phyloP scores from a whole-genome alignment of 306 rosid genomes.

The Boehmeria nivea region DNA sequence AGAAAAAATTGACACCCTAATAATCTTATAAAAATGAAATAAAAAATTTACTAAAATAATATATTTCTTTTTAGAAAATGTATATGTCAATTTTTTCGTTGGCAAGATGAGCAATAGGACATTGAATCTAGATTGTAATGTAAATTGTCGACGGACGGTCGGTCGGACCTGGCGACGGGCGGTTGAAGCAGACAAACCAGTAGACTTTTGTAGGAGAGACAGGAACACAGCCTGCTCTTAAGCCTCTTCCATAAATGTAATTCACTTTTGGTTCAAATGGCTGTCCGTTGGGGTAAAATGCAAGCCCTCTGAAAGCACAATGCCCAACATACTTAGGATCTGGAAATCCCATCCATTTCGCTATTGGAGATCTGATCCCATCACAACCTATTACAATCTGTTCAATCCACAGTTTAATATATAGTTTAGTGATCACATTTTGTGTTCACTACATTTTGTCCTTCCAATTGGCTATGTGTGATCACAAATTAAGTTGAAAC shows the following conservation, averaged over 20 bases:
- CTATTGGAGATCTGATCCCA: slow-evolving; percentile 77
- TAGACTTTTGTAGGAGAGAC: slow-evolving; percentile 82
- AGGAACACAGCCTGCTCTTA: slow-evolving; percentile 80
- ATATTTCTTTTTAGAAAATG: too few relatives aligned
- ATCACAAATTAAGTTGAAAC: too few relatives aligned
- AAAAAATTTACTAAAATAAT: too few relatives aligned
- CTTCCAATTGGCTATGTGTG: too few relatives aligned
- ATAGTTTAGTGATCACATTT: not conserved
- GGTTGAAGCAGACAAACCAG: slow-evolving; percentile 90
- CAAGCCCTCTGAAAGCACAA: slow-evolving; percentile 78
- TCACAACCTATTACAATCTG: slow-evolving; percentile 90
- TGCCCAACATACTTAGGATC: slow-evolving; percentile 65
- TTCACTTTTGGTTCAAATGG: slow-evolving; percentile 54
- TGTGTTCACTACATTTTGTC: not conserved
- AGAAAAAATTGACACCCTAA: too few relatives aligned
- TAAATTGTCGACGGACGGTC: too few relatives aligned
- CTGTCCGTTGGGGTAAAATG: slow-evolving; percentile 55
- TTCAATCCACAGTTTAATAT: slow-evolving; percentile 3
- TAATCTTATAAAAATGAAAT: too few relatives aligned
- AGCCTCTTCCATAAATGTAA: slow-evolving; percentile 68
- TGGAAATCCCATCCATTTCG: slow-evolving; percentile 84
- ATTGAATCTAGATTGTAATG: too few relatives aligned
- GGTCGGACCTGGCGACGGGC: slow-evolving; percentile 58
- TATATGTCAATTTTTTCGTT: too few relatives aligned
- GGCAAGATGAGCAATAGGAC: too few relatives aligned